Conservation (phyloP, 306 rosid species). For the Quillaja saponaria region DNA sequence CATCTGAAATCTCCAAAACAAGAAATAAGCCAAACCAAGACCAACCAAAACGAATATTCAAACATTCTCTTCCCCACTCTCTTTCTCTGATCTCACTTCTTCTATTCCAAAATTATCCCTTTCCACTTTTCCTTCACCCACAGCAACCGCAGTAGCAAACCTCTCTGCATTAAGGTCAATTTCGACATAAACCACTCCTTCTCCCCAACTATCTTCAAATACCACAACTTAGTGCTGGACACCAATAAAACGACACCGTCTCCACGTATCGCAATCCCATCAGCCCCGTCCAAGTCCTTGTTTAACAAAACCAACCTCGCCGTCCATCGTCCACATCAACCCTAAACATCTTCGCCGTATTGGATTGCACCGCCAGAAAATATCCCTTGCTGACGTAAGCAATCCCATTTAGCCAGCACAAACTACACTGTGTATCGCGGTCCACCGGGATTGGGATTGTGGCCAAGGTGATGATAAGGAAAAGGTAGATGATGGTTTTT, state of each 20-base stretch:
- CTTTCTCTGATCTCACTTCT: conserved; percentile 53
- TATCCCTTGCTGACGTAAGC: conserved; percentile 75
- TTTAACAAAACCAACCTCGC: conserved; percentile 54
- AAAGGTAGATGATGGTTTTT: no score
- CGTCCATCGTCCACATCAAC: conserved; percentile 63
- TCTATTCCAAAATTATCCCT: conserved; percentile 66
- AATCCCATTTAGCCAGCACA: conserved; percentile 69
- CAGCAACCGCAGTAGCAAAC: conserved; percentile 60
- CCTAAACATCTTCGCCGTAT: conserved; percentile 80
- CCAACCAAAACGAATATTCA: conserved; percentile 72
- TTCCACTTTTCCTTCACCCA: conserved; percentile 36
- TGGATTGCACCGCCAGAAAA: conserved; percentile 65
- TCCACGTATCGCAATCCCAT: conserved; percentile 48
- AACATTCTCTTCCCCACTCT: conserved; percentile 49
- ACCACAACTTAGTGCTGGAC: conserved; percentile 49
- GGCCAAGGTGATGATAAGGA: no score
- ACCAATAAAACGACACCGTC: conserved; percentile 85
- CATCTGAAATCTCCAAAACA: conserved; percentile 87
- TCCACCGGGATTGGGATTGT: conserved; percentile 18
- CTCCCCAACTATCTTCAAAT: conserved; percentile 67
- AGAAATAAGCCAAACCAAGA: conserved; percentile 61
- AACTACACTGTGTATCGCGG: conserved; percentile 27
- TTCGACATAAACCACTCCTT: conserved; percentile 57
- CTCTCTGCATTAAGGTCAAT: conserved; percentile 60
- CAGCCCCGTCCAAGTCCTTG: conserved; percentile 50